These are phyloP conservation scores for Cardamine occulta DNA, from an alignment of 345 rosid species.

Conservation along the genomic window DNA sequence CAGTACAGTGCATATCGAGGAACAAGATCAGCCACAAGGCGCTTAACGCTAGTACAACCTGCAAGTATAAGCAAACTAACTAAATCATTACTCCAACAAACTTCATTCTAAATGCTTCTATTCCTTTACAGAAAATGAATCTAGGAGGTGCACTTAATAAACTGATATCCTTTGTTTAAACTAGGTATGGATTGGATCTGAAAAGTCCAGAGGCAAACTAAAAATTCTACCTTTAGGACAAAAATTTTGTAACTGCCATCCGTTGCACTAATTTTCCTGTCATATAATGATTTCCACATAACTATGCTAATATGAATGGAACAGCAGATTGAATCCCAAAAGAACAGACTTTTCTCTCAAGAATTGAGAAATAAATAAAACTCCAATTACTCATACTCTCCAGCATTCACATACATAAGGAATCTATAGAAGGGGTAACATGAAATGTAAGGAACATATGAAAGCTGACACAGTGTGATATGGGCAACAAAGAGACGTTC, in stretches of 20 bases:
- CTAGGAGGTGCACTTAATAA: neutral
- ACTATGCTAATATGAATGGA: conserved; percentile 15
- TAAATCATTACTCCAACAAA: conserved; percentile 23
- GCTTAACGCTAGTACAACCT: conserved; percentile 92
- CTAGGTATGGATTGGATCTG: neutral
- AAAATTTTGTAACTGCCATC: neutral
- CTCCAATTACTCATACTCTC: neutral
- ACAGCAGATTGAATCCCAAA: neutral
- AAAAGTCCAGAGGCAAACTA: neutral
- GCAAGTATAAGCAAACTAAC: conserved; percentile 44
- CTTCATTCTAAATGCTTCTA: conserved; percentile 23
- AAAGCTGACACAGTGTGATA: conserved; percentile 16
- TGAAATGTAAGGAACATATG: neutral
- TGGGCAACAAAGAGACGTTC: neutral
- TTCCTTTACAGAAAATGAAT: conserved; percentile 12
- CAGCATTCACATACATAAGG: neutral
- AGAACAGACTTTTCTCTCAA: neutral
- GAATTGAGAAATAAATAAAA: conserved; percentile 5
- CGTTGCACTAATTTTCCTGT: neutral
- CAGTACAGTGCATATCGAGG: conserved; percentile 85
- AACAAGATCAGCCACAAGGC: conserved; percentile 82
- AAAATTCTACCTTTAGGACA: conserved; percentile 5
- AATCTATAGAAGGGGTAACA: neutral
- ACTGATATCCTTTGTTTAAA: neutral
- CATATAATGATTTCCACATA: conserved; percentile 13